Conservation (phyloP, 768 basidiomycete species). For the Boletus fagicola region DNA sequence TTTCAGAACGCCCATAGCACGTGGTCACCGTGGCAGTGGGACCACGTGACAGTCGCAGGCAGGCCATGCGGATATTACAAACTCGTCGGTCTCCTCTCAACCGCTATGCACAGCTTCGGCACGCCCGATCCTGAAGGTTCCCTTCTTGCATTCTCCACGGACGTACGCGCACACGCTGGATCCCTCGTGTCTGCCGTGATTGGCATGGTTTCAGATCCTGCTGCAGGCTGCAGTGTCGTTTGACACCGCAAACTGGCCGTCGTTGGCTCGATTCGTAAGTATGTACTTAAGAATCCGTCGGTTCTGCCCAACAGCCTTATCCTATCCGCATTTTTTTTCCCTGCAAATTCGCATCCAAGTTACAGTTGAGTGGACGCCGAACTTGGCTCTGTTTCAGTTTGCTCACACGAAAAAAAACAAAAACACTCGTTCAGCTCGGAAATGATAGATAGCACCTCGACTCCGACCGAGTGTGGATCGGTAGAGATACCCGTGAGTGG, state of each 20-base stretch:
- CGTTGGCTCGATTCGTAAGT: not conserved
- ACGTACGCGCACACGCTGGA: slow-evolving; percentile 10
- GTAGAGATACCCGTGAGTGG: slow-evolving; percentile 16
- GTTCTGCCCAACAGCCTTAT: not conserved
- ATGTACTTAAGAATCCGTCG: too few species aligned
- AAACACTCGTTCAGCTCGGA: not conserved
- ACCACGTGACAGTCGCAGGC: not conserved
- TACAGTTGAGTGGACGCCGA: not conserved
- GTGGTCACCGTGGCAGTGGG: too few species aligned
- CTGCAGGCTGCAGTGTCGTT: not conserved
- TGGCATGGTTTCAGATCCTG: not conserved
- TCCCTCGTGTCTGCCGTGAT: slow-evolving; percentile 13
- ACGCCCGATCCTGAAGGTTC: not conserved
- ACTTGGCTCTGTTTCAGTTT: not conserved
- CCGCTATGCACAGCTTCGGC: not conserved
- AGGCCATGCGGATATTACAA: too few species aligned
- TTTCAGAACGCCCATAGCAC: too few species aligned
- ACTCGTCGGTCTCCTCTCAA: too few species aligned
- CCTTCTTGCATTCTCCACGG: not conserved
- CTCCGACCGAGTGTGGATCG: not conserved
- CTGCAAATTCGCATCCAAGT: not conserved
- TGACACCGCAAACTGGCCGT: not conserved
- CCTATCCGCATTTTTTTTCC: not conserved
- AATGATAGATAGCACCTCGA: not conserved
- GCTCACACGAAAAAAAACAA: not conserved